These are phyloP conservation scores for Berkeleyomyces rouxiae DNA, from an alignment of 2,329 filamentous ascomycete species.

Conservation along the genomic window DNA sequence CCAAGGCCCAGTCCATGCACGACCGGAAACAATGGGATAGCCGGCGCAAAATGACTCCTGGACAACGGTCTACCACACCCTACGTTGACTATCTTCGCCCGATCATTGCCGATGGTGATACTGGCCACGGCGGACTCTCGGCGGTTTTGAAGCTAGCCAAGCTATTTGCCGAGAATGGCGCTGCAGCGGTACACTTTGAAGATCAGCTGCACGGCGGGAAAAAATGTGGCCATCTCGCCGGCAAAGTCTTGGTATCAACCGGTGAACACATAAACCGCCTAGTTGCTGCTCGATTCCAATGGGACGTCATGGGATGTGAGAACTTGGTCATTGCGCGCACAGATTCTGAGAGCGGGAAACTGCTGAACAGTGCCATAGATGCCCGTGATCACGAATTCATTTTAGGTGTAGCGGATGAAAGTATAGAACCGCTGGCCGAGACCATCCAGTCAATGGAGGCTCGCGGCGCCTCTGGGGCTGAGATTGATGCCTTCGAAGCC, in stretches of 20 bases:
- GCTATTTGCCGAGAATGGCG: constrained; percentile 92
- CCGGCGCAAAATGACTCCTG: constrained; percentile 57
- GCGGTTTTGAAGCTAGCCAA: constrained; percentile 93
- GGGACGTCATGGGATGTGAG: constrained; percentile 94
- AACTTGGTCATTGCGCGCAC: constrained; percentile 90
- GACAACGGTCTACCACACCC: constrained; percentile 56
- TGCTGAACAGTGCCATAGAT: constrained; percentile 82
- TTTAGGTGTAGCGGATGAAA: constrained; percentile 59
- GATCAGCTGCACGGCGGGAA: constrained; percentile 96
- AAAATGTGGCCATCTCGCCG: constrained; percentile 92
- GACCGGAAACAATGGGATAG: constrained; percentile 90
- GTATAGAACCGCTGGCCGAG: constrained; percentile 70
- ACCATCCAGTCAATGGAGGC: constrained; percentile 81
- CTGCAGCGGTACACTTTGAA: constrained; percentile 92
- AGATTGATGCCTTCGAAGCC: constrained; percentile 76
- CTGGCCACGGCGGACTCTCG: constrained; percentile 81
- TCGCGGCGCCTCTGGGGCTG: constrained; percentile 54
- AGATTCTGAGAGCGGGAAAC: constrained; percentile 82
- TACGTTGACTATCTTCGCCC: constrained; percentile 88
- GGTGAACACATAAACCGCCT: constrained; percentile 95
- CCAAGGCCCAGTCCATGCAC: constrained; percentile 94
- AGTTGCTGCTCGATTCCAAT: constrained; percentile 83
- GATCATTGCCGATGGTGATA: constrained; percentile 93
- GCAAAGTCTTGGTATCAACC: constrained; percentile 85
- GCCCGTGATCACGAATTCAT: constrained; percentile 95